phyloP scores from a whole-genome alignment of 164 flowering plant genomes.

The Chloranthus sessilifolius region DNA sequence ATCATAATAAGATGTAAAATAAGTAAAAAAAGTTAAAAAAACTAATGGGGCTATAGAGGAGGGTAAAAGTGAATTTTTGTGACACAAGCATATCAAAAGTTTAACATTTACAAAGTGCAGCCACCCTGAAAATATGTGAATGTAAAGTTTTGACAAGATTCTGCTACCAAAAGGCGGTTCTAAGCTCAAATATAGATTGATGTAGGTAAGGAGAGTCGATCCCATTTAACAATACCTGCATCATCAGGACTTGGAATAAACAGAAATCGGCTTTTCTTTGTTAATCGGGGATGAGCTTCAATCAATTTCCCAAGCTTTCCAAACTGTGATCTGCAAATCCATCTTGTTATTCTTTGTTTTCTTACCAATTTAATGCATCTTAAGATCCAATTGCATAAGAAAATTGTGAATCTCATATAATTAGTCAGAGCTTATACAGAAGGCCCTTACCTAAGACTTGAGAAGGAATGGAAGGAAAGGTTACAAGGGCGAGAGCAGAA shows the following conservation, averaged over 20 bases:
- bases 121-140: no score
- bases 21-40: no score
- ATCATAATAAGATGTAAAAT: no score
- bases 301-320: conserved; percentile 84
- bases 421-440: background rate
- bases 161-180: no score
- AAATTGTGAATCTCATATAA: no score
- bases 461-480: conserved; percentile 69
- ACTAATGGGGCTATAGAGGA: no score
- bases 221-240: conserved; percentile 81
- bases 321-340: conserved; percentile 64
- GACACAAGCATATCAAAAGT: no score
- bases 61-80: no score
- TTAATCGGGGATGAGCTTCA: conserved; percentile 62
- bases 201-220: no score
- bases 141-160: no score
- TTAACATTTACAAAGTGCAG: no score
- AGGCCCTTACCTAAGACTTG: conserved; percentile 64
- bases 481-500: conserved; percentile 92
- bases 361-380: background rate
- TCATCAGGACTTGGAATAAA: conserved; percentile 98
- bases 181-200: no score
- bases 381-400: background rate
- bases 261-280: conserved; percentile 66
- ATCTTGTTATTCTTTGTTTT: conserved; percentile 4